Evolutionary conservation across 2,329 filamentous ascomycete species (phyloP).

Genomic region (Emydomyces testavorans): DNA sequence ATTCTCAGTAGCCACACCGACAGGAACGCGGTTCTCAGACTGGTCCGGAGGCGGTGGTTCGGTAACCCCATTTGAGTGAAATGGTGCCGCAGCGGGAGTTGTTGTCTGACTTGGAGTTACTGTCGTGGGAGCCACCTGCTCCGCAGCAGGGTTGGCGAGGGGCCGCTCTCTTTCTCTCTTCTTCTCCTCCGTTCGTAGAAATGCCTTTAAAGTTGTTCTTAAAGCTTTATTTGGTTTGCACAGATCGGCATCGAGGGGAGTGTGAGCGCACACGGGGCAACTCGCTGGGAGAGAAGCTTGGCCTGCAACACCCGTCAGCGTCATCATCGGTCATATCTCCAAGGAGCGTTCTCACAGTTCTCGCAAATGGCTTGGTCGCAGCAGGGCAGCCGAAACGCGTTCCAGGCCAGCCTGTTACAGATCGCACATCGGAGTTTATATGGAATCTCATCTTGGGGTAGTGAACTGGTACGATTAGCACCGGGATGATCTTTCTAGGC

Average conservation of each 20-base stretch:
- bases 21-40: not conserved
- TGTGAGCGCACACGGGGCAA: constrained; percentile 89
- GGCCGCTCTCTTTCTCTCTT: constrained; percentile 59
- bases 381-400: constrained; percentile 83
- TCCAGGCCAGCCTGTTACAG: constrained; percentile 81
- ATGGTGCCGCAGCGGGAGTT: not conserved
- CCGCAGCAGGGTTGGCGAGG: constrained; percentile 22
- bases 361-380: constrained; percentile 94
- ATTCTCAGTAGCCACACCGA: not conserved
- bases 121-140: constrained; percentile 16
- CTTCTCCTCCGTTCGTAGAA: constrained; percentile 81
- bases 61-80: not conserved
- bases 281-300: constrained; percentile 63
- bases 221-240: constrained; percentile 83
- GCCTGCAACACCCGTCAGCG: constrained; percentile 38
- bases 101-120: constrained; percentile 12
- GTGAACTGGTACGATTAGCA: constrained; percentile 44
- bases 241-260: constrained; percentile 70
- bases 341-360: constrained; percentile 51
- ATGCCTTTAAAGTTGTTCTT: constrained; percentile 85
- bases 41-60: not conserved
- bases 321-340: not conserved
- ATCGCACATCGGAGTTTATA: constrained; percentile 90
- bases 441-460: constrained; percentile 76
- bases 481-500: not conserved